Conservation (phyloP, 1,284 basidiomycete species). For the Lignosus rhinocerotis region DNA sequence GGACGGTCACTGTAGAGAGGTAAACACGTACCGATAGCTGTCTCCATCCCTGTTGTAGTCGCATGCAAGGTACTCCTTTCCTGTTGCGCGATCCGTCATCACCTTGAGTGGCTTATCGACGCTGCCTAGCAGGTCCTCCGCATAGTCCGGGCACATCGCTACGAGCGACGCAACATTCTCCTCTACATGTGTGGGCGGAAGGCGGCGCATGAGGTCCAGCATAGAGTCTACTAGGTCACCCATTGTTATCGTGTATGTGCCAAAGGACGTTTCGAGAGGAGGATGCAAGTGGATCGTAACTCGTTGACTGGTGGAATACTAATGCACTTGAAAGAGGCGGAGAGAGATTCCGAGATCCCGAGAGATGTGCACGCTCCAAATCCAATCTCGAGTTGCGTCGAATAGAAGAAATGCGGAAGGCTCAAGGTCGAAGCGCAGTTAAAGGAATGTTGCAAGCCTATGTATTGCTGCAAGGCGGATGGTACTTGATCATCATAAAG, state of each 20-base stretch:
- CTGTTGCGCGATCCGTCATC: constrained; percentile 75
- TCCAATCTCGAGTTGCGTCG: too few species aligned
- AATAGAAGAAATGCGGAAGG: too few species aligned
- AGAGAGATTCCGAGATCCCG: too few species aligned
- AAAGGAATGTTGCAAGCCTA: too few species aligned
- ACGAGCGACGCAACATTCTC: constrained; percentile 86
- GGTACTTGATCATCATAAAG: too few species aligned
- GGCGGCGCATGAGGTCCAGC: constrained; percentile 93
- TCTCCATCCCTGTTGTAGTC: constrained; percentile 99
- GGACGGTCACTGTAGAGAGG: too few species aligned
- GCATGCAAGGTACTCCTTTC: constrained; percentile 91
- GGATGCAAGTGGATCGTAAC: too few species aligned
- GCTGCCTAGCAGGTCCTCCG: constrained; percentile 92
- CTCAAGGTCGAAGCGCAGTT: too few species aligned
- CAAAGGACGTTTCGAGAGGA: background rate
- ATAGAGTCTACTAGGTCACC: constrained; percentile 82
- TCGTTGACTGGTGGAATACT: too few species aligned
- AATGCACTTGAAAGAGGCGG: too few species aligned
- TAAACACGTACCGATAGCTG: constrained; percentile 75
- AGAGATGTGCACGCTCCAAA: too few species aligned
- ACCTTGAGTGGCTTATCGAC: constrained; percentile 95
- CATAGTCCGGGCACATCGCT: constrained; percentile 88
- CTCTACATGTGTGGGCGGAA: constrained; percentile 91
- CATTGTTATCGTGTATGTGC: constrained; percentile 43
- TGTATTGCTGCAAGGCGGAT: too few species aligned